phyloP scores from a whole-genome alignment of 495 filamentous ascomycete species.

The Clavariopsis aquatica region DNA sequence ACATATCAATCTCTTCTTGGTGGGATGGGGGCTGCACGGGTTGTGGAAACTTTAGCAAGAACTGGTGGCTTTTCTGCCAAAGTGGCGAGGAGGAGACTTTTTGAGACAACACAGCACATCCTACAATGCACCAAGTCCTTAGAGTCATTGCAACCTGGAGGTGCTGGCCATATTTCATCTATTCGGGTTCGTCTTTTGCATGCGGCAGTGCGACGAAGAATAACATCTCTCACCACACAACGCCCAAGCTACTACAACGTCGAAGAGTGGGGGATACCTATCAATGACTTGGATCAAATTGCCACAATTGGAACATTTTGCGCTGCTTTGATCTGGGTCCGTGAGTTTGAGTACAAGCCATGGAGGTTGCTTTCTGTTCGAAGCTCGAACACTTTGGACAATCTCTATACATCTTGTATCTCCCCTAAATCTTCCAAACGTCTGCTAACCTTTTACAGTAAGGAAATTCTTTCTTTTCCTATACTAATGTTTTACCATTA shows the following conservation, averaged over 20 bases:
- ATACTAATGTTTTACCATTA: too few relatives aligned
- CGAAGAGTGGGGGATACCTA: constrained; percentile 61
- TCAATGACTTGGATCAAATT: constrained; percentile 75
- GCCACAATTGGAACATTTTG: constrained; percentile 71
- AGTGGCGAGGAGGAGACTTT: constrained; percentile 67
- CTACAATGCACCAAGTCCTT: constrained; percentile 67
- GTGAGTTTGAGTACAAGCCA: too few relatives aligned
- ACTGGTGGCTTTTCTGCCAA: constrained; percentile 77
- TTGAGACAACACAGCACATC: constrained; percentile 77
- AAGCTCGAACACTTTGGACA: too few relatives aligned
- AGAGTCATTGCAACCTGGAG: constrained; percentile 66
- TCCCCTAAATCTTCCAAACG: too few relatives aligned
- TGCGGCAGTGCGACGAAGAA: constrained; percentile 66
- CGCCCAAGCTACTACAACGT: constrained; percentile 65
- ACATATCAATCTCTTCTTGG: constrained; percentile 68
- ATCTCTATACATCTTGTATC: too few relatives aligned
- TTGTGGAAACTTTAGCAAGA: constrained; percentile 73
- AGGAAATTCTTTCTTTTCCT: too few relatives aligned
- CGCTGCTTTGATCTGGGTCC: constrained; percentile 65
- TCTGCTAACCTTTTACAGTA: too few relatives aligned
- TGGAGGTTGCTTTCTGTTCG: too few relatives aligned
- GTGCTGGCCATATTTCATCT: constrained; percentile 66
- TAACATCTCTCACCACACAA: constrained; percentile 57
- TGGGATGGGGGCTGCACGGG: constrained; percentile 56
- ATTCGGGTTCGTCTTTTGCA: constrained; percentile 76